Evolutionary conservation across 805 yeast species (phyloP).

Genomic region (Kodamaea lidongshanica): DNA sequence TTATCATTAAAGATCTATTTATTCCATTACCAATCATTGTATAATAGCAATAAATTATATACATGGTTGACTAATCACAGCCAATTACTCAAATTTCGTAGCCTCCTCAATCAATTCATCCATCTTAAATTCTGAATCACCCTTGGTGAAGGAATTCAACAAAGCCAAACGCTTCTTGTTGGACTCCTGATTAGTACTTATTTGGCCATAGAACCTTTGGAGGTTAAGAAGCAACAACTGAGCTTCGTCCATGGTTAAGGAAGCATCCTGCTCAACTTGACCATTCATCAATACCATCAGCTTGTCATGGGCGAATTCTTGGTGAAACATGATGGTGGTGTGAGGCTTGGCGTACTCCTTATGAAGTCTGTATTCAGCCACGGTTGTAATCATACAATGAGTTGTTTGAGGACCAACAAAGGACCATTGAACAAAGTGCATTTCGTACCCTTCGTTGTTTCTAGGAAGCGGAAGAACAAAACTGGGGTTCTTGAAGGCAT

Average conservation of each 20-base stretch:
- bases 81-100: constrained; percentile 61
- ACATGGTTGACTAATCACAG: neutral
- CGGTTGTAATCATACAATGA: constrained; percentile 84
- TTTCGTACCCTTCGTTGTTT: constrained; percentile 53
- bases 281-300: constrained; percentile 82
- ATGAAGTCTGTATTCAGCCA: constrained; percentile 87
- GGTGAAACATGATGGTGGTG: constrained; percentile 82
- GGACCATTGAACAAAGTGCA: constrained; percentile 92
- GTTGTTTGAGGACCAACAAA: constrained; percentile 78
- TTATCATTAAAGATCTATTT: neutral
- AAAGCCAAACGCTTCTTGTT: constrained; percentile 45
- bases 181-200: constrained; percentile 31
- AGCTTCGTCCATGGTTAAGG: constrained; percentile 66
- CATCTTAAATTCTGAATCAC: constrained; percentile 58
- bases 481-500: constrained; percentile 69
- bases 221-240: constrained; percentile 69
- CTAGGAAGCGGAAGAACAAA: constrained; percentile 90
- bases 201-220: constrained; percentile 78
- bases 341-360: constrained; percentile 93
- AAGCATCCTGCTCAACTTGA: constrained; percentile 62
- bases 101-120: constrained; percentile 67
- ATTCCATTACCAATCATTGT: neutral
- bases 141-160: constrained; percentile 63
- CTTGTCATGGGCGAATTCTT: constrained; percentile 58
- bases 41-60: neutral